Conservation (phyloP, 805 yeast genomes). For the Hermanozyma aechmeae region DNA sequence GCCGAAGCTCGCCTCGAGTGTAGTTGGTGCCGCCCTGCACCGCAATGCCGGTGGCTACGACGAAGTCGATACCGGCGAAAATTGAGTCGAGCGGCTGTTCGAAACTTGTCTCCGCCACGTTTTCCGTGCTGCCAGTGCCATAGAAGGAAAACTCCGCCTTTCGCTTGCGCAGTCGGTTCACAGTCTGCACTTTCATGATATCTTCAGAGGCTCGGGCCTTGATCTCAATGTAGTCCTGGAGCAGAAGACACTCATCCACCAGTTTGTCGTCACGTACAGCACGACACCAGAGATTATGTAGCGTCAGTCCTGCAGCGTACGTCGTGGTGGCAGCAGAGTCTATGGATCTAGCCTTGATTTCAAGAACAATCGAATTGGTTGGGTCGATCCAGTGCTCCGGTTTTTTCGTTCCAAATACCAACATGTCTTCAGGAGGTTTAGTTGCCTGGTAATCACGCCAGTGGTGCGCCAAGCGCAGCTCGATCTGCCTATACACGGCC, state of each 20-base stretch:
- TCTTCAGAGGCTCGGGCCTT: conserved; percentile 18
- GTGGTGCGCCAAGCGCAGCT: conserved; percentile 44
- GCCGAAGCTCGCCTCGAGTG: too few relatives aligned
- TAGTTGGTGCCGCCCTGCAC: too few relatives aligned
- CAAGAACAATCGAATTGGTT: conserved; percentile 64
- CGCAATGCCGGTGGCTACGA: too few relatives aligned
- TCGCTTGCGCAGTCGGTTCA: conserved; percentile 16
- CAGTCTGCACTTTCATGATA: conserved; percentile 18
- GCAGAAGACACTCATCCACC: conserved; percentile 43
- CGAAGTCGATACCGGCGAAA: not conserved
- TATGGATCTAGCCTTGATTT: conserved; percentile 73
- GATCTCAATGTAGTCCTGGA: conserved; percentile 41
- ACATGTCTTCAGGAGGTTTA: conserved; percentile 28
- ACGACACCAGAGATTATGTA: conserved; percentile 70
- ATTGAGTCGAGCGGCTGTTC: not conserved
- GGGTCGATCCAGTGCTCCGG: conserved; percentile 83
- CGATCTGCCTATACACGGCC: conserved; percentile 52
- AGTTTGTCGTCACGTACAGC: conserved; percentile 61
- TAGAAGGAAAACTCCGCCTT: conserved; percentile 6
- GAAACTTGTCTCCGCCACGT: not conserved
- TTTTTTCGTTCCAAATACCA: conserved; percentile 48
- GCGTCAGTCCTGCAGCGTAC: conserved; percentile 59
- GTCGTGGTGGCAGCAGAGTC: conserved; percentile 34
- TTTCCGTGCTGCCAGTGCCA: too few relatives aligned
- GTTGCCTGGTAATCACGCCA: conserved; percentile 41